A percentile compares a stretch with the other conserved stretches of the same genome.
phyloP scores from a whole-genome alignment of 176 grass and related monocot species.

The Miscanthus lutarioriparius region DNA sequence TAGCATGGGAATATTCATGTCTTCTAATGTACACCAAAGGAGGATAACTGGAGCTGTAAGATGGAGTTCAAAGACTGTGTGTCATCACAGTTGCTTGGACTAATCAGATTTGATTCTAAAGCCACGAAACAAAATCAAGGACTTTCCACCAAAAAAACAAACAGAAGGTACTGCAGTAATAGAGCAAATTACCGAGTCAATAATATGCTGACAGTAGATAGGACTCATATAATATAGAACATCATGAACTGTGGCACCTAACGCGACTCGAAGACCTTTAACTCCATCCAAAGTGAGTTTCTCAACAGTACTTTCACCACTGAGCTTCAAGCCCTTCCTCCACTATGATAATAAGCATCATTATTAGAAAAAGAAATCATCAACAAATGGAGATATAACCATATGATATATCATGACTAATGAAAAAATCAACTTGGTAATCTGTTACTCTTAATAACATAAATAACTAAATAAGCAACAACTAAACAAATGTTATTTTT shows the following conservation, averaged over 20 bases:
- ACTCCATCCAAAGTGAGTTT: conserved; percentile 96
- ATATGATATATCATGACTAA: conserved; percentile 13
- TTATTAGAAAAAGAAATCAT: conserved; percentile 19
- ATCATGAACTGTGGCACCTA: conserved; percentile 95
- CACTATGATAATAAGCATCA: conserved; percentile 58
- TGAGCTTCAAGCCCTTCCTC: conserved; percentile 87
- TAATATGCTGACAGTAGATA: conserved; percentile 97
- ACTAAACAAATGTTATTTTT: conserved; percentile 7
- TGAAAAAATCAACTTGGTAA: conserved; percentile 12
- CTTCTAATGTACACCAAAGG: background rate
- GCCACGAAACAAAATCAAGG: conserved; percentile 16
- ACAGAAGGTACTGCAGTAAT: background rate
- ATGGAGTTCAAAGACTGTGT: background rate
- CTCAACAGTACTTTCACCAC: conserved; percentile 85
- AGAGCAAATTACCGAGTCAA: conserved; percentile 83
- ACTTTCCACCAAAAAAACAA: conserved; percentile 1
- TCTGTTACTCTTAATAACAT: conserved; percentile 16
- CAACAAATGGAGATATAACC: conserved; percentile 1
- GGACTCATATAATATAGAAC: conserved; percentile 99
- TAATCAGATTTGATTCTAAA: background rate
- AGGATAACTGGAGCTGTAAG: background rate
- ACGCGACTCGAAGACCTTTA: conserved; percentile 78
- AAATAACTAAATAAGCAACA: conserved; percentile 15
- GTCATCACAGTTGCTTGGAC: background rate
- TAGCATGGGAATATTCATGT: background rate